phyloP scores from a whole-genome alignment of 108 stramenopile genomes.

The Cyclotella cryptica region DNA sequence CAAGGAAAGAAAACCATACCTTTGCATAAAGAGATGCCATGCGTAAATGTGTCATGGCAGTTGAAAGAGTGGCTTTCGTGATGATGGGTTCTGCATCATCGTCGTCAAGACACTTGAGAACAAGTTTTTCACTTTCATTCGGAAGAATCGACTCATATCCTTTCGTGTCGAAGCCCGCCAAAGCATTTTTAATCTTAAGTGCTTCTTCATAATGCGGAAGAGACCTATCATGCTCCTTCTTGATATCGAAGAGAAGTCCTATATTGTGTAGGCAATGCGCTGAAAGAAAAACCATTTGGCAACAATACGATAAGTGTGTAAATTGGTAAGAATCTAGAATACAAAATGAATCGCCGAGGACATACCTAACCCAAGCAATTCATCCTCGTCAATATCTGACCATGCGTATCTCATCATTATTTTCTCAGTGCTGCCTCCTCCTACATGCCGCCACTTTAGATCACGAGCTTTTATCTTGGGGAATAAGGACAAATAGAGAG shows the following conservation, averaged over 20 bases:
- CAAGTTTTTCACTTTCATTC: conserved; percentile 25
- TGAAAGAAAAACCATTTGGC: neutral
- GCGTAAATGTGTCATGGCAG: conserved; percentile 36
- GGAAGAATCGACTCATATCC: conserved; percentile 23
- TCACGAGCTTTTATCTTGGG: conserved; percentile 40
- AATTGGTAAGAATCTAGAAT: neutral
- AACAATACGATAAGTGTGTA: neutral
- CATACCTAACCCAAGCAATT: conserved; percentile 46
- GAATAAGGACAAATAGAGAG: neutral
- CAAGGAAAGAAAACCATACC: conserved; percentile 1
- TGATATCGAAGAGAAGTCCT: conserved; percentile 43
- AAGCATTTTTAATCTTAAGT: conserved; percentile 38
- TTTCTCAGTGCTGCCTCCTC: conserved; percentile 41
- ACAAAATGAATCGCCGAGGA: neutral
- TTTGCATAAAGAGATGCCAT: conserved; percentile 46
- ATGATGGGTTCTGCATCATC: conserved; percentile 26
- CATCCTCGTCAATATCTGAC: conserved; percentile 41
- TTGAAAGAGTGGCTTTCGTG: conserved; percentile 40
- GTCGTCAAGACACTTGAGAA: conserved; percentile 28
- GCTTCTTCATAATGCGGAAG: conserved; percentile 52
- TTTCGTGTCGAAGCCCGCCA: conserved; percentile 27
- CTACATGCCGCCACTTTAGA: conserved; percentile 47
- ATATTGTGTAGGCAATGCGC: conserved; percentile 53
- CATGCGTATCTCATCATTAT: conserved; percentile 42
- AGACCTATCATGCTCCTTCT: conserved; percentile 47